Evolutionary conservation across 495 filamentous ascomycete species (phyloP).

Genomic region (Cladorrhinum samala): DNA sequence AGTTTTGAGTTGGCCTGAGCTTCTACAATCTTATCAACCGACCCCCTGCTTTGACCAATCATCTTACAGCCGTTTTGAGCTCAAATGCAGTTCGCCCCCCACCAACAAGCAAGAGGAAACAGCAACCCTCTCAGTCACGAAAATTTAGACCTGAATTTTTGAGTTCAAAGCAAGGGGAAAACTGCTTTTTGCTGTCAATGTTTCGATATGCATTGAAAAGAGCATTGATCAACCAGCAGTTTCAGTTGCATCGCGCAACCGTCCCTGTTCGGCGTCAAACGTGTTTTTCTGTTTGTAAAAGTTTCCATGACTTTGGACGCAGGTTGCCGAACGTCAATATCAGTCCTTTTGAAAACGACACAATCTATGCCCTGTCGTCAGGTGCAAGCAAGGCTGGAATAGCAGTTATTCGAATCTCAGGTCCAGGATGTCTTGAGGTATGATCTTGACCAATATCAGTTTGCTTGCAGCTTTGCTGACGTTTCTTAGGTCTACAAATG

Average conservation of each 20-base stretch:
- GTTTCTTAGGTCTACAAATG: slow-evolving; percentile 60
- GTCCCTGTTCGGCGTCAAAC: neutral
- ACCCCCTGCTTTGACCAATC: slow-evolving; percentile 3
- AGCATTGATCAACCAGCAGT: slow-evolving; percentile 4
- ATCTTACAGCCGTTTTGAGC: neutral
- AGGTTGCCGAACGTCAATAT: neutral
- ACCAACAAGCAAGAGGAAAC: neutral
- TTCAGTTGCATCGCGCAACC: neutral
- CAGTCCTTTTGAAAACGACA: slow-evolving; percentile 38
- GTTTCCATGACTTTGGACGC: slow-evolving; percentile 8
- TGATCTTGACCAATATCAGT: slow-evolving; percentile 13
- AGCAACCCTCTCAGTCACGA: neutral
- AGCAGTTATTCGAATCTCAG: slow-evolving; percentile 84
- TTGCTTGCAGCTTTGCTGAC: neutral
- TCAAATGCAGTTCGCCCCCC: neutral
- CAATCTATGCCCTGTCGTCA: slow-evolving; percentile 91
- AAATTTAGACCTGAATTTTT: too few relatives aligned
- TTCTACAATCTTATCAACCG: slow-evolving; percentile 2
- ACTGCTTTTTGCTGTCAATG: slow-evolving; percentile 23
- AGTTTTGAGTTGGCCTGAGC: slow-evolving; percentile 7
- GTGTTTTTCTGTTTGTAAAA: neutral
- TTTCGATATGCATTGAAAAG: slow-evolving; percentile 29
- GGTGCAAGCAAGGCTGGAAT: slow-evolving; percentile 83
- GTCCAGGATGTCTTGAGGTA: slow-evolving; percentile 66
- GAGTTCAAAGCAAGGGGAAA: too few relatives aligned